phyloP scores from a whole-genome alignment of 768 basidiomycete species.

The Galerina marginata region DNA sequence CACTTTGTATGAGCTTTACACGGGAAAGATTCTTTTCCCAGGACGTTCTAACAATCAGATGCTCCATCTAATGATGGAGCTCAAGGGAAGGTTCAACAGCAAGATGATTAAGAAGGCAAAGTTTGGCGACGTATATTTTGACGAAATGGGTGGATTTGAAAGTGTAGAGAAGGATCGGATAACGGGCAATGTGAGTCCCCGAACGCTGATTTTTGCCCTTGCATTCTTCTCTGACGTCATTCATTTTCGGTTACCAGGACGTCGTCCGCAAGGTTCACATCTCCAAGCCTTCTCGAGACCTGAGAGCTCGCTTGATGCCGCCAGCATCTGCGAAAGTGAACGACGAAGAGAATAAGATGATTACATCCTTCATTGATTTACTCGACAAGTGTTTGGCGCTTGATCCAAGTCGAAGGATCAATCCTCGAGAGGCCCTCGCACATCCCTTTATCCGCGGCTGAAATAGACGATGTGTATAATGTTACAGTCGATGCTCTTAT shows the following conservation, averaged over 20 bases:
- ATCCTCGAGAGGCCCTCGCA: conserved; percentile 86
- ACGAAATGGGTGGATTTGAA: conserved; percentile 88
- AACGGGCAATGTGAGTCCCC: conserved; percentile 74
- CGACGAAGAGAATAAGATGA: conserved; percentile 86
- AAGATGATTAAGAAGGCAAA: conserved; percentile 95
- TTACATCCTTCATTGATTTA: conserved; percentile 84
- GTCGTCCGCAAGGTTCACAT: conserved; percentile 81
- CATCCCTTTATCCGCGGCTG: conserved; percentile 83
- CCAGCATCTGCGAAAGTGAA: conserved; percentile 77
- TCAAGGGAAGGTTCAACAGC: conserved; percentile 91
- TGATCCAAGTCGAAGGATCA: conserved; percentile 84
- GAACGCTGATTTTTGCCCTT: neutral
- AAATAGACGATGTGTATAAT: conserved; percentile 4
- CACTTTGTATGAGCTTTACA: conserved; percentile 94
- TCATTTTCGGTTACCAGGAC: conserved; percentile 55
- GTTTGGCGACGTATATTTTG: conserved; percentile 93
- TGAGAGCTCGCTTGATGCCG: conserved; percentile 84
- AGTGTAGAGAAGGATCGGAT: conserved; percentile 85
- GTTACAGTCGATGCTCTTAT: neutral
- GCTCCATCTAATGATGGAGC: conserved; percentile 97
- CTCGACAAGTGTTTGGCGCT: conserved; percentile 90
- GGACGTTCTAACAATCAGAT: conserved; percentile 98
- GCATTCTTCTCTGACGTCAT: neutral
- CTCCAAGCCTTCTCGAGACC: conserved; percentile 81
- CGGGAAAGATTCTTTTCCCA: conserved; percentile 96